Conservation (phyloP, 441 rosid genomes). For the Adansonia grandidieri region DNA sequence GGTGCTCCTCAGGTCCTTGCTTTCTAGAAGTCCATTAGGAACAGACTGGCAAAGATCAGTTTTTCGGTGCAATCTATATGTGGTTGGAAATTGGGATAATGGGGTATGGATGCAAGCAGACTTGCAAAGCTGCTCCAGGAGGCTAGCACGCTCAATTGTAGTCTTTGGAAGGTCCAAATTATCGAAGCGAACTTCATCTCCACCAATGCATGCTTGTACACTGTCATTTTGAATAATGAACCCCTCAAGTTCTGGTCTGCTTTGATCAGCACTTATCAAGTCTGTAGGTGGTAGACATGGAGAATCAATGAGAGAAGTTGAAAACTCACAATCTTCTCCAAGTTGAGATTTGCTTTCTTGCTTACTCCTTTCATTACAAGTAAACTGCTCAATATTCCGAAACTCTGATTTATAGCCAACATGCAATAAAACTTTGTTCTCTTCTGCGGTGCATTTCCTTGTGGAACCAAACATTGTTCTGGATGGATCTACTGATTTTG, state of each 20-base stretch:
- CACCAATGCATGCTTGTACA: conserved; percentile 39
- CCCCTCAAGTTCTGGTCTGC: conserved; percentile 65
- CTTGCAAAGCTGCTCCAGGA: conserved; percentile 67
- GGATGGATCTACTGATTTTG: conserved; percentile 40
- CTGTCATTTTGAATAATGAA: conserved; percentile 56
- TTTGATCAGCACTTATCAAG: conserved; percentile 40
- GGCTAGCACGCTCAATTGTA: conserved; percentile 56
- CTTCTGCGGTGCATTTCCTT: conserved; percentile 36
- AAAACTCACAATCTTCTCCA: conserved; percentile 35
- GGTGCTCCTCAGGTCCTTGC: conserved; percentile 41
- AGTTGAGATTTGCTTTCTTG: conserved; percentile 31
- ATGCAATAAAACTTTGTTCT: conserved; percentile 37
- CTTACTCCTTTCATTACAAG: conserved; percentile 39
- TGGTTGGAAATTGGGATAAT: conserved; percentile 49
- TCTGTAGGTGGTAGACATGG: conserved; percentile 37
- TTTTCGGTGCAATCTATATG: conserved; percentile 42
- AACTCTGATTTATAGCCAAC: conserved; percentile 33
- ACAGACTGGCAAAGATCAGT: conserved; percentile 56
- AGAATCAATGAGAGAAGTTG: conserved; percentile 40
- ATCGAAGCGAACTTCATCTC: conserved; percentile 47
- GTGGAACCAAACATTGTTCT: conserved; percentile 35
- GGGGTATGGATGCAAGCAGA: conserved; percentile 72
- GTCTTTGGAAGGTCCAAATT: conserved; percentile 51
- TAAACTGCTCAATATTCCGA: conserved; percentile 38
- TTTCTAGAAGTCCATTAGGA: conserved; percentile 69